Evolutionary conservation across 306 rosid genomes (phyloP), one percentile per base, ranked within the genome.

Genomic region (Lathyrus oleraceus): DNA sequence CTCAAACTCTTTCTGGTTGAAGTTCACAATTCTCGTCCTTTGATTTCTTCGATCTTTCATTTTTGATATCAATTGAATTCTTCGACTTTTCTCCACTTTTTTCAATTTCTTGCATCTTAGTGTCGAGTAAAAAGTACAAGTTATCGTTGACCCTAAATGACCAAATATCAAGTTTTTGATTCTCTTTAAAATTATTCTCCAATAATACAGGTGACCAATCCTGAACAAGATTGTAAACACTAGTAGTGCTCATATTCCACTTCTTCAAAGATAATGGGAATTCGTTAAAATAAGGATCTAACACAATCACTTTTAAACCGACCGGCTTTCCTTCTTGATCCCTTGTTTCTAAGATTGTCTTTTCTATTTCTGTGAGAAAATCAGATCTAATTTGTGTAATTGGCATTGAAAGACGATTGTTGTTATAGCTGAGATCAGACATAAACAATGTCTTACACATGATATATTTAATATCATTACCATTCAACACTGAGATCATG

Each of bases 171-270:
- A 61, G 21, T 10, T 61, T 1, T 4, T 28, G 13, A 1, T 6
- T 1, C 5, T 4, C 0, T 16, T 9, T 7, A 11, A 36, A 38
- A 1, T 19, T 17, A 8, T 61, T 61, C 0, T 36, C 0, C 4
- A 0, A 2, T 2, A 19, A 16, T 10, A 61, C 8, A 61, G 5
- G 30, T 8, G 36, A 16, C 67, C 67, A 61, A 21, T 36, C 2
- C 4, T 61, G 5, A 2, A 61, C 47, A 15, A 61, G 66, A 61
- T 38, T 61, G 66, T 61, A 61, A 38, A 19, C 15, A 11, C 67
- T 17, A 3, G 27, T 1, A 0, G 2, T 16, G n/a, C n/a, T n/a
- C 67, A 61, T 61, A 1, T 38, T 2, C 67, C 67, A 61, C 67
- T 61, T 62, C 32, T 20, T 62, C 17, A 62, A 62, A 0, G 5